A percentile compares a stretch with the other conserved stretches of the same genome.
Conservation (phyloP, 305 asterid species). For the Plantago coronopus region DNA sequence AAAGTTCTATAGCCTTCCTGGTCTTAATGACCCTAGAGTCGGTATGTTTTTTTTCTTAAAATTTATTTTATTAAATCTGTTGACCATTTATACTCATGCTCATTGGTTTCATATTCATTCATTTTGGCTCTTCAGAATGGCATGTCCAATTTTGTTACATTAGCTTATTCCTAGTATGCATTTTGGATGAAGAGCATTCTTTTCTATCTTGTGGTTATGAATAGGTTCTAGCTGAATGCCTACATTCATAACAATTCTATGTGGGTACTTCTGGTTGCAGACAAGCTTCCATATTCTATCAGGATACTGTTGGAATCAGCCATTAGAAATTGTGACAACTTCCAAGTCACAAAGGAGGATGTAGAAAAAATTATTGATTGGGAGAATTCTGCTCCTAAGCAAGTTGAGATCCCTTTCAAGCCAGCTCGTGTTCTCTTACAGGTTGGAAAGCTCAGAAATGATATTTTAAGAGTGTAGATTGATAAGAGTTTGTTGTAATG, state of each 20-base stretch:
- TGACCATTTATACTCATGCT: too few species aligned
- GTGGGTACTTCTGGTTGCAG: conserved; percentile 34
- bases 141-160: not conserved
- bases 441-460: conserved; percentile 39
- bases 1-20: conserved; percentile 78
- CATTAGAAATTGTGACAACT: conserved; percentile 78
- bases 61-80: too few species aligned
- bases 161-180: not conserved
- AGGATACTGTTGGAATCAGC: conserved; percentile 76
- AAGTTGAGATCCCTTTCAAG: conserved; percentile 86
- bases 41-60: conserved; percentile 36
- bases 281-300: conserved; percentile 69
- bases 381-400: conserved; percentile 79
- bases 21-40: conserved; percentile 73
- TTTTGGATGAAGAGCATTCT: not conserved
- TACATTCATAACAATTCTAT: too few species aligned
- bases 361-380: conserved; percentile 78
- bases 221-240: too few species aligned
- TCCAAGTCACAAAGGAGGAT: conserved; percentile 72
- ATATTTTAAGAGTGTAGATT: conserved; percentile 2
- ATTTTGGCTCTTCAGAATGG: not conserved
- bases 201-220: not conserved
- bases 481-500: conserved; percentile 4
- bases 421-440: conserved; percentile 83
- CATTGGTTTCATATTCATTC: not conserved